These are phyloP conservation scores for Handroanthus guayacan DNA, from an alignment of 257 asterid genomes.

Conservation along the genomic window DNA sequence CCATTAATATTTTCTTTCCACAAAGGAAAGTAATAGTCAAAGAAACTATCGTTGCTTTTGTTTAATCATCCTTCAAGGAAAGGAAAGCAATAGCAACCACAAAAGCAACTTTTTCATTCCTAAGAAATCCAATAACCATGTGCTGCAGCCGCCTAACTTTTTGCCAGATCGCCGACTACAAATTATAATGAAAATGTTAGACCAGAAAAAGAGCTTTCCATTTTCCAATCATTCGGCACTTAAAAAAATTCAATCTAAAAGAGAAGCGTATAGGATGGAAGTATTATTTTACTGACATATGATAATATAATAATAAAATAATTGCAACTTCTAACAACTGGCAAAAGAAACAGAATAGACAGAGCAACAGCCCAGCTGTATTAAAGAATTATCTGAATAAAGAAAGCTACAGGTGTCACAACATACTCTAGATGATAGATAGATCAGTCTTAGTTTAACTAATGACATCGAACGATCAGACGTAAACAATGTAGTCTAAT, in stretches of 20 bases:
- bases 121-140: slow-evolving; percentile 39
- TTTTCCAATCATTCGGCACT: slow-evolving; percentile 47
- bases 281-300: slow-evolving; percentile 28
- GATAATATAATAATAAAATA: slow-evolving; percentile 33
- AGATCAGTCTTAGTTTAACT: slow-evolving; percentile 9
- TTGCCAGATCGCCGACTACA: slow-evolving; percentile 31
- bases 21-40: slow-evolving; percentile 35
- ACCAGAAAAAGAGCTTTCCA: slow-evolving; percentile 29
- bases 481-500: slow-evolving; percentile 27
- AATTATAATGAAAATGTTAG: slow-evolving; percentile 37
- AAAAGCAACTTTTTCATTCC: slow-evolving; percentile 42
- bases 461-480: slow-evolving; percentile 29
- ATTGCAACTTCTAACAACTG: slow-evolving; percentile 47
- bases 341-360: slow-evolving; percentile 44
- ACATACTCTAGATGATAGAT: slow-evolving; percentile 34
- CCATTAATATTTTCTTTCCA: slow-evolving; percentile 27
- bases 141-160: slow-evolving; percentile 45
- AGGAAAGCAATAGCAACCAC: slow-evolving; percentile 36
- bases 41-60: slow-evolving; percentile 31
- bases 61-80: slow-evolving; percentile 47
- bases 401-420: slow-evolving; percentile 42
- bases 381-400: slow-evolving; percentile 29
- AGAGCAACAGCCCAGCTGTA: slow-evolving; percentile 45
- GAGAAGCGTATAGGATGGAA: slow-evolving; percentile 30
- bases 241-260: slow-evolving; percentile 37